Evolutionary conservation across 495 filamentous ascomycete species (phyloP).

Genomic region (Trichoderma orchidacearum): DNA sequence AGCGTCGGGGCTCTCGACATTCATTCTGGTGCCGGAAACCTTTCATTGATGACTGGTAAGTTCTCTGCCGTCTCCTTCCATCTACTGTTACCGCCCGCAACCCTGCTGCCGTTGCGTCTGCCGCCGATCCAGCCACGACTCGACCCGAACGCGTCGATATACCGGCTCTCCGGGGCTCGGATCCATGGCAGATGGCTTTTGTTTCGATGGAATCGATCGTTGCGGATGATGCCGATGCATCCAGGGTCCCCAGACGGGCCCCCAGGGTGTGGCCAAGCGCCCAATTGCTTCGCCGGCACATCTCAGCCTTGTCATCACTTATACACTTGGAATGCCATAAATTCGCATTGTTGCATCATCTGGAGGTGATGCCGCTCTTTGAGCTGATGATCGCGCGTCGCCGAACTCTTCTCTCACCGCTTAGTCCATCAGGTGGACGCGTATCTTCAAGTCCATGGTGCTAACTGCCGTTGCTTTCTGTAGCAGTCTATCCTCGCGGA

Average conservation of each 20-base stretch:
- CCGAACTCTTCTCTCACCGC: slow-evolving; percentile 15
- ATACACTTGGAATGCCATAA: slow-evolving; percentile 32
- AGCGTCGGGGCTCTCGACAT: slow-evolving; percentile 4
- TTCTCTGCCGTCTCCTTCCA: slow-evolving; percentile 7
- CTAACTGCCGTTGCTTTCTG: slow-evolving; percentile 31
- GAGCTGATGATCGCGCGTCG: slow-evolving; percentile 19
- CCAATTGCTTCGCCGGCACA: slow-evolving; percentile 26
- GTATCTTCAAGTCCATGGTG: slow-evolving; percentile 5
- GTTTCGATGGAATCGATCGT: slow-evolving; percentile 12
- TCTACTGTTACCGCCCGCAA: slow-evolving; percentile 6
- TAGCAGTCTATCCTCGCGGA: slow-evolving; percentile 27
- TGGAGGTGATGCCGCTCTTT: slow-evolving; percentile 7
- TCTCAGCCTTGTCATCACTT: slow-evolving; percentile 32
- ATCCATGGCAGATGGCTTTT: neutral
- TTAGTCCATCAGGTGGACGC: slow-evolving; percentile 7
- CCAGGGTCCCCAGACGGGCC: neutral
- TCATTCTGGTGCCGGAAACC: slow-evolving; percentile 15
- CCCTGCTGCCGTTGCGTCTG: slow-evolving; percentile 11
- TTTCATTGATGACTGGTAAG: slow-evolving; percentile 24
- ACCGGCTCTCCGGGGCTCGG: slow-evolving; percentile 11
- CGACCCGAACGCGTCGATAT: slow-evolving; percentile 25
- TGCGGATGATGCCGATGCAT: neutral
- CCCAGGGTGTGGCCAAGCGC: neutral
- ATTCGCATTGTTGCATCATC: slow-evolving; percentile 7
- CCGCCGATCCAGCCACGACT: slow-evolving; percentile 27